Conservation (phyloP, 2,329 filamentous ascomycete genomes). For the Claviceps sp. region DNA sequence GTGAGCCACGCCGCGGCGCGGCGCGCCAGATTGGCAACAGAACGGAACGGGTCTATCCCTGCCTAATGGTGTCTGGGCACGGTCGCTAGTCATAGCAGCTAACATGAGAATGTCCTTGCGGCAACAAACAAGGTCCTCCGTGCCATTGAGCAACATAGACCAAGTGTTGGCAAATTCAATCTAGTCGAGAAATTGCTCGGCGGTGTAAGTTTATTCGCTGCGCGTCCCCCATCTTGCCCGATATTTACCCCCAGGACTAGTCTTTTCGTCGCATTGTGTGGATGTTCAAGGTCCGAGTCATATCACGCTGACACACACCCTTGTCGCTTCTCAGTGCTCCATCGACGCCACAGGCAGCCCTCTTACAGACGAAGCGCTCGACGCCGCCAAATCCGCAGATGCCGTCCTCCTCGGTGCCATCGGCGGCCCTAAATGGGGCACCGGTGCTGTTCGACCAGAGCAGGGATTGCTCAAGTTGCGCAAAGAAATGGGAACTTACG, state of each 20-base stretch:
- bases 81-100: neutral
- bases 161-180: constrained; percentile 63
- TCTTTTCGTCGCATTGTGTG: neutral
- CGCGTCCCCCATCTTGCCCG: neutral
- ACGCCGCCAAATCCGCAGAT: constrained; percentile 71
- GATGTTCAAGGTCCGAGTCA: neutral
- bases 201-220: constrained; percentile 48
- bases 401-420: constrained; percentile 88
- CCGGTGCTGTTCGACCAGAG: constrained; percentile 75
- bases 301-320: neutral
- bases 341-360: constrained; percentile 71
- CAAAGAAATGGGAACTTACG: constrained; percentile 88
- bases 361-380: constrained; percentile 71
- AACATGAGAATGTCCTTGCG: neutral
- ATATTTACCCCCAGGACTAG: neutral
- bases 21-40: neutral
- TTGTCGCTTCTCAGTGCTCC: constrained; percentile 48
- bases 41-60: neutral
- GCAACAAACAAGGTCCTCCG: constrained; percentile 52
- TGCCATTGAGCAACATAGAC: constrained; percentile 56
- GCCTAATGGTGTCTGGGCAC: neutral
- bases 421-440: constrained; percentile 94
- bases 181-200: constrained; percentile 80
- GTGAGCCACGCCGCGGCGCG: neutral
- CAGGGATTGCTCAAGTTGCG: constrained; percentile 83